Percentiles rank a stretch among this genome's conserved stretches.
These are phyloP conservation scores for Inosperma sp. DNA, from an alignment of 768 basidiomycete species.

Conservation along the genomic window DNA sequence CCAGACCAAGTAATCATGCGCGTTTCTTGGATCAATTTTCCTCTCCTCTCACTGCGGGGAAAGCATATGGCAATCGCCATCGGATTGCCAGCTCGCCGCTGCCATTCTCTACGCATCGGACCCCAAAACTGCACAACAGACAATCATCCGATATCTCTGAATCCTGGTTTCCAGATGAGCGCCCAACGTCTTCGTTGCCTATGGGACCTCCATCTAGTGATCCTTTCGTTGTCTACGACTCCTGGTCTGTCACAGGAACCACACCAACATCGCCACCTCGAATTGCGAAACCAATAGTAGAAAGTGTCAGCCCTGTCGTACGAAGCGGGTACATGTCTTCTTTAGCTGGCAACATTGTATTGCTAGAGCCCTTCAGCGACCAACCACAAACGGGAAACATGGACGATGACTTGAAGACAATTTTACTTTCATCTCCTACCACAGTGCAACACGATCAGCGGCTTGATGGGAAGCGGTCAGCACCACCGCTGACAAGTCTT, in stretches of 20 bases:
- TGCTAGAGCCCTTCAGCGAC: conserved; percentile 53
- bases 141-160: conserved; percentile 36
- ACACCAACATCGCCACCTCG: conserved; percentile 23
- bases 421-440: conserved; percentile 28
- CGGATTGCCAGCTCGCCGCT: conserved; percentile 10
- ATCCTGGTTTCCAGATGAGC: conserved; percentile 39
- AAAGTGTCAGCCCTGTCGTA: conserved; percentile 54
- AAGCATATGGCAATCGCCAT: conserved; percentile 3
- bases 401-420: conserved; percentile 32
- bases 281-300: conserved; percentile 30
- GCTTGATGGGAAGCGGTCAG: conserved; percentile 16
- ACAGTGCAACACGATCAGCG: conserved; percentile 25
- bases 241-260: conserved; percentile 32
- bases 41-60: conserved; percentile 36
- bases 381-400: conserved; percentile 15
- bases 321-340: conserved; percentile 33
- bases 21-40: conserved; percentile 17
- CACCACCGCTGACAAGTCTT: conserved; percentile 4
- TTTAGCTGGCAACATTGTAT: conserved; percentile 46
- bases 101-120: conserved; percentile 8
- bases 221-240: conserved; percentile 46
- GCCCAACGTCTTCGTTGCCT: conserved; percentile 22
- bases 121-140: conserved; percentile 24
- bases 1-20: conserved; percentile 14
- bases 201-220: conserved; percentile 27